A percentile compares a stretch with the other conserved stretches of the same genome.
Evolutionary conservation across 331 rosid species (phyloP).

Genomic region (Quercus tomentella): DNA sequence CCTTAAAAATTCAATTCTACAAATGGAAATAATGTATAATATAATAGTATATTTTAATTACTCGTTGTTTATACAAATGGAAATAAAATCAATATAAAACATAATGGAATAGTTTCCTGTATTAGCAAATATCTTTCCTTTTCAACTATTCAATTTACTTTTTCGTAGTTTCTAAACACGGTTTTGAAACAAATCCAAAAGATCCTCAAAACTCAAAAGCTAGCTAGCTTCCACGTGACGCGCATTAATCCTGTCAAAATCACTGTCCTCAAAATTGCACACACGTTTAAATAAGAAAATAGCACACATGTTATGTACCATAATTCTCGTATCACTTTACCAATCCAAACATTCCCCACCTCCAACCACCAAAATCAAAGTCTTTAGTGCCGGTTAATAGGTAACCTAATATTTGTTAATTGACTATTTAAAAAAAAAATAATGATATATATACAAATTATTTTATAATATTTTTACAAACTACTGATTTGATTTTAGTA

Average conservation of each 20-base stretch:
- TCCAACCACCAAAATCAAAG: background rate
- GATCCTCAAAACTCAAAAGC: background rate
- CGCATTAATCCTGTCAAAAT: background rate
- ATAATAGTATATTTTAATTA: too few relatives aligned
- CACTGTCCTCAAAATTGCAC: background rate
- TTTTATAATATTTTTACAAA: too few relatives aligned
- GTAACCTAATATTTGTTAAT: background rate
- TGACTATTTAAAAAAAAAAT: background rate
- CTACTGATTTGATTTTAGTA: fast-evolving
- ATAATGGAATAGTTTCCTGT: too few relatives aligned
- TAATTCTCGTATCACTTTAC: background rate
- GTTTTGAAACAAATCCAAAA: background rate
- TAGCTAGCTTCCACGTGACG: background rate
- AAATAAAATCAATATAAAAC: too few relatives aligned
- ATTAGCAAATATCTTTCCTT: too few relatives aligned
- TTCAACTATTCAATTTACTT: too few relatives aligned
- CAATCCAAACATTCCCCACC: background rate
- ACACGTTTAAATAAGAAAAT: too few relatives aligned
- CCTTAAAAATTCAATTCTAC: too few relatives aligned
- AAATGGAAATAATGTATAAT: too few relatives aligned
- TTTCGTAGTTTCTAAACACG: background rate
- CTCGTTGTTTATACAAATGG: too few relatives aligned
- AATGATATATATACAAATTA: too few relatives aligned
- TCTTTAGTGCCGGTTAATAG: too few relatives aligned
- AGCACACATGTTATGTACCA: background rate